Evolutionary conservation across 1,139 yeast genomes (phyloP), one percentile per base, ranked within the genome.

Genomic region (Debaryomyces coudertii): DNA sequence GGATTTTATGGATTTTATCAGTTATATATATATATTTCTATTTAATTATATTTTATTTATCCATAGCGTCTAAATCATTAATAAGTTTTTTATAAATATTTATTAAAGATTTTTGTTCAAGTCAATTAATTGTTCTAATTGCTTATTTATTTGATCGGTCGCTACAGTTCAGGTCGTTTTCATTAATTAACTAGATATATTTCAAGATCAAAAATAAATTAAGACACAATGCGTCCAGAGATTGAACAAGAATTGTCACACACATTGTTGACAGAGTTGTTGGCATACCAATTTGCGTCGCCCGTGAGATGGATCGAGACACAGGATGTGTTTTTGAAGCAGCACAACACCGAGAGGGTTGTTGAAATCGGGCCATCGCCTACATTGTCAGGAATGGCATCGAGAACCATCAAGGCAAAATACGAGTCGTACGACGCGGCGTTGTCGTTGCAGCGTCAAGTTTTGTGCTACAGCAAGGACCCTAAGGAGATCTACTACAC

Each of bases 281-380:
- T 93, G 73, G 98, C 99, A 43, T 93, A 92, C 74, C 99, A 93
- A 72, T 93, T 93, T 65, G 99, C 99, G 40, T 92, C 98, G 53
- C 99, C 99, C 41, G 99, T 93, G 55, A 85, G 98, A 80, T 93
- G 99, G 98, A 95, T 93, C 68, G 99, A 93, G 70, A 93, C 99
- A 52, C 99, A 93, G 73, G 99, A 93, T 77, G 98, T 92, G 49
- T 88, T 93, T 67, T 83, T 93, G 66, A 87, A 89, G 67, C 95
- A 90, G 58, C 88, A 83, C 80, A 90, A 92, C 71, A 88, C 98
- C 52, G 99, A 93, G 75, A 82, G 99, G 63, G 92, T 93, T 53
- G 97, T 93, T 55, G 99, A 93, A 73, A 89, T 93, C 54, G 99
- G 99, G 47, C 99, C 99, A 52, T 90, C 98, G 43, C 99, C 99